Evolutionary conservation across 169 alveolate genomes (phyloP), one percentile per base, ranked within the genome.

Genomic region (Plasmodium knowlesi): DNA sequence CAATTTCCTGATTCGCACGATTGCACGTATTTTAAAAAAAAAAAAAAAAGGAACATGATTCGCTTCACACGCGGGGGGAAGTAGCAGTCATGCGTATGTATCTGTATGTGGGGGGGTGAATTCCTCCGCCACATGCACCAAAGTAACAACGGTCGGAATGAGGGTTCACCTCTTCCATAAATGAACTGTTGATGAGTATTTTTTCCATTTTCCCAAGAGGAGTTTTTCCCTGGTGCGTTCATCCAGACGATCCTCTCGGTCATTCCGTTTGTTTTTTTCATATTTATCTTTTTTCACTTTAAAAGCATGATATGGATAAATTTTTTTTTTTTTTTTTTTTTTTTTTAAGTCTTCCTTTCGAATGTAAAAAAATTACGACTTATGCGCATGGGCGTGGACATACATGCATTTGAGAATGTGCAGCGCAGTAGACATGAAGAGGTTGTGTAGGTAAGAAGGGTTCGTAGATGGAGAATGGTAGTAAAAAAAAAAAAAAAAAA

Each of bases 251-350:
- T 19, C 30, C 16, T 22, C 39, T 67, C 9, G 19, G 37, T n/a
- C 37, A 67, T 67, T 67, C 37, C 39, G 16, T 67, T 67, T n/a
- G 74, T 9, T 28, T 67, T 67, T 61, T 37, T 34, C 19, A 19
- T 61, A 22, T 57, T 83, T 61, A 61, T 34, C 76, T 22, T 1
- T 39, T 22, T 1, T 39, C 37, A 67, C 32, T 83, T 57, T 83
- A n/a, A 83, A 83, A 83, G 91, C 3, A 83, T 83, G 10, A 57
- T 83, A 83, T 67, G 76, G 25, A 5, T 25, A 14, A 22, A 46
- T 61, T 1, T 10, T 76, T 5, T 50, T 14, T 50, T 50, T 14
- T 50, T 46, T 50, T 50, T 50, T 50, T 50, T 50, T 50, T 12
- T 14, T 83, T 30, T 83, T 61, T 82, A 28, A 39, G 74, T 41